Base-by-base conservation (phyloP, 2,329 filamentous ascomycete genomes). In the Epichloe sibirici region DNA sequence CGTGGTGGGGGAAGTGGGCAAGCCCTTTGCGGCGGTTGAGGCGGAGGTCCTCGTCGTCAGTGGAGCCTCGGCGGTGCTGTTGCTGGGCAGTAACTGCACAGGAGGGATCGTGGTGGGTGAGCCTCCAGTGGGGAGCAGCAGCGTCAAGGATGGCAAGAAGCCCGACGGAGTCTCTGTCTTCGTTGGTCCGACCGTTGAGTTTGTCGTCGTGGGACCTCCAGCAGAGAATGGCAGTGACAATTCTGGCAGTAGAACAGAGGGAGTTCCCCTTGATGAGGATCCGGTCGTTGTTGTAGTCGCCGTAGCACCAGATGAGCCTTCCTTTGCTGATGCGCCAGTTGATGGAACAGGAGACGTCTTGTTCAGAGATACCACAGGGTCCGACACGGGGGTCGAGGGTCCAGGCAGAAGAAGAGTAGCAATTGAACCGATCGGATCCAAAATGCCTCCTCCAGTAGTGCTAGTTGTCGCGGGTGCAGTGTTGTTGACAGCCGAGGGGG, bases 341-440 rank as follows among this genome's bases (percentile, higher is more conserved):
- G 45, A 23, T 25, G 35, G 37, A 31, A 42, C 35, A 31, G 50
- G 5, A 15, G n/a, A 5, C 12, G 54, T 51, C 28, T 52, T 51
- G 46, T 43, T 37, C 44, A 23, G 15, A 43, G 45, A 21, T 44
- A 35, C 15, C 39, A n/a, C 7, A 45, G 51, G 31, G 47, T 57
- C 28, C 48, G 37, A 28, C 17, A 17, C 15, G 25, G 37, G 17
- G 8, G 56, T 55, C 23, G 50, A 47, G 7, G 55, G 49, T 15
- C 17, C 53, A 34, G 57, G 57, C 31, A 62, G 45, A 17, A 61
- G 43, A 5, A 53, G 58, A 37, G 51, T 55, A 28, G 63, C 21
- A 28, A 60, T 39, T 11, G 61, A 58, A 11, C 53, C 45, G n/a
- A 63, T 51, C 13, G 63, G 61, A 37, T 61, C 58, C 44, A 62